Base-by-base conservation (phyloP, 176 grass and related monocot species). In the Oryza officinalis region DNA sequence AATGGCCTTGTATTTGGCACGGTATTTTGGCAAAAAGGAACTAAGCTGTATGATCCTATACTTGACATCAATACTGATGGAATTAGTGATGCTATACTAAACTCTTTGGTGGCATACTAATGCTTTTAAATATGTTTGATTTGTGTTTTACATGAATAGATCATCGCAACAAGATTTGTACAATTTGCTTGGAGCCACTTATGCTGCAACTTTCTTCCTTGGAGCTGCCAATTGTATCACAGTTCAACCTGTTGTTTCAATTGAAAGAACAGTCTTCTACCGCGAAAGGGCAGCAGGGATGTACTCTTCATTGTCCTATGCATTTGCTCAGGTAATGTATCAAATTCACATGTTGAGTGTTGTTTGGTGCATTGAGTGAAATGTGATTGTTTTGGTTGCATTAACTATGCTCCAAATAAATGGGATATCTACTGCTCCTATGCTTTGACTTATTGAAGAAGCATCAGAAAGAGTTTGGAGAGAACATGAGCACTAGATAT, bases 271-370 rank as follows among this genome's bases (percentile, higher is more conserved):
- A 23, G 95, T 97, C 61, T 94, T 91, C 78, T 97, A 97, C 65
- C 92, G 92, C 17, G 95, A 97, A 86, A 97, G 85, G 41, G 95
- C 95, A 71, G 95, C 95, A 0, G 95, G 95, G 66, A 94, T 94
- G 95, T 97, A 97, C 88, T 97, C 95, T 76, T 84, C 95, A 37
- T 80, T 97, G 69, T 80, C 95, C 60, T 97, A 94, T 49, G 95
- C 95, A 63, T 89, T 97, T 86, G 90, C 92, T 69, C 95, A 94
- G 84, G 95, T 97, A 92, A 71, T 74, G 60, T 64, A n/a, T 35
- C 17, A 40, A 38, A 38, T 38, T 38, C 79, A 65, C 46, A 37
- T 89, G 41, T 71, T 67, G n/a, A 28, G 25, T n/a, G 4, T 23
- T 9, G 7, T 0, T 13, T 20, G 63, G 37, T 30, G 44, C 22